Conservation (phyloP, 1,139 yeast species). For the Suhomyces bolitotheri region DNA sequence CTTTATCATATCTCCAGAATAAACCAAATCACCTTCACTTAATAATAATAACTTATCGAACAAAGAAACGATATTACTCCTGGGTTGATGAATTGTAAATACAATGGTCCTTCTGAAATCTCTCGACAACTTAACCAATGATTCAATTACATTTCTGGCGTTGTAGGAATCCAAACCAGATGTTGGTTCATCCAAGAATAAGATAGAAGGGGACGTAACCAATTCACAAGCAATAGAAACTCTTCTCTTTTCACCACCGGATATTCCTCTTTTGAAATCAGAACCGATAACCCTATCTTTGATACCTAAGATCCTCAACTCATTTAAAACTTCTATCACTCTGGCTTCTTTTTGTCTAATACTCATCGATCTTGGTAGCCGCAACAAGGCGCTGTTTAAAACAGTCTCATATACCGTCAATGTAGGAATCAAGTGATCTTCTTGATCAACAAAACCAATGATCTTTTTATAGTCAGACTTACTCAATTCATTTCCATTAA, state of each 20-base stretch:
- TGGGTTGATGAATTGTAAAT: conserved; percentile 96
- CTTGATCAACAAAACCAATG: conserved; percentile 97
- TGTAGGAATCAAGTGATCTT: conserved; percentile 86
- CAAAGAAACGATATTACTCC: conserved; percentile 89
- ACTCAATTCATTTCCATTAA: conserved; percentile 63
- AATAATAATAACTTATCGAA: conserved; percentile 80
- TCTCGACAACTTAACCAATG: conserved; percentile 75
- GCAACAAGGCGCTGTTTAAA: conserved; percentile 81
- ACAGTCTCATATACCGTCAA: conserved; percentile 95
- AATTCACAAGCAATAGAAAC: conserved; percentile 89
- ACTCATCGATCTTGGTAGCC: conserved; percentile 81
- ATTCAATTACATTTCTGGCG: conserved; percentile 87
- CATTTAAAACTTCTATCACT: conserved; percentile 81
- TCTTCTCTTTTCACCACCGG: conserved; percentile 91
- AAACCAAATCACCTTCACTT: conserved; percentile 83
- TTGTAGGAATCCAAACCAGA: conserved; percentile 93
- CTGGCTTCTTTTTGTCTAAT: conserved; percentile 69
- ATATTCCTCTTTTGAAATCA: conserved; percentile 86
- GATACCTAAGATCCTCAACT: conserved; percentile 77
- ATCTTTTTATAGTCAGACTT: conserved; percentile 57
- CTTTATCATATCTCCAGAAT: conserved; percentile 77
- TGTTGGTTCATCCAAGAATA: conserved; percentile 88
- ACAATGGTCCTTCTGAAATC: conserved; percentile 84
- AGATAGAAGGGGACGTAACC: conserved; percentile 79
- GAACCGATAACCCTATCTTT: conserved; percentile 88